phyloP scores from a whole-genome alignment of 2,329 filamentous ascomycete species.

The Xylaria sp. region DNA sequence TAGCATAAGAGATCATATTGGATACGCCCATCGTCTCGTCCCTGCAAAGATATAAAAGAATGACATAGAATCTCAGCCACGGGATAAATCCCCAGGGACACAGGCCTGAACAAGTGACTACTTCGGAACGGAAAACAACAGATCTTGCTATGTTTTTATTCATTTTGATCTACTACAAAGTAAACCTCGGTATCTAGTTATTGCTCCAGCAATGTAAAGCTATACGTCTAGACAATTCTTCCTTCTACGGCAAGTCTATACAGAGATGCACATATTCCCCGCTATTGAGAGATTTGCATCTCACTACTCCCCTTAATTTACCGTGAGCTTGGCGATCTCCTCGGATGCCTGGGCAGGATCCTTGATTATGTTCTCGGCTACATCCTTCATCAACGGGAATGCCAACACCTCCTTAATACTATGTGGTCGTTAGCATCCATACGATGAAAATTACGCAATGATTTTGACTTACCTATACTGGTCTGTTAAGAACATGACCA shows the following conservation, averaged over 20 bases:
- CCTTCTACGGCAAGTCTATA: background rate
- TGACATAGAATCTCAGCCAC: background rate
- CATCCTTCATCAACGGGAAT: conserved; percentile 92
- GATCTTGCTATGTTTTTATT: background rate
- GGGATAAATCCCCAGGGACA: background rate
- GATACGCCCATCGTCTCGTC: background rate
- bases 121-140: background rate
- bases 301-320: conserved; percentile 10
- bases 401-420: conserved; percentile 91
- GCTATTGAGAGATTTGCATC: background rate
- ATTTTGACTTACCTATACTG: conserved; percentile 71
- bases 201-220: background rate
- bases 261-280: background rate
- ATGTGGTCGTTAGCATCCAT: conserved; percentile 27
- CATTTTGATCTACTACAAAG: conserved; percentile 6
- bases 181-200: conserved; percentile 9
- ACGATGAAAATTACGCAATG: background rate
- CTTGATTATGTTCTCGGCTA: conserved; percentile 23
- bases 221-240: background rate
- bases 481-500: conserved; percentile 96
- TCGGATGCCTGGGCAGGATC: conserved; percentile 21
- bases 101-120: background rate
- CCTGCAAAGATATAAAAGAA: background rate
- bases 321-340: conserved; percentile 13
- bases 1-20: background rate